These are phyloP conservation scores for Cryptosporidium bovis DNA, from an alignment of 169 alveolate species.

Conservation along the genomic window DNA sequence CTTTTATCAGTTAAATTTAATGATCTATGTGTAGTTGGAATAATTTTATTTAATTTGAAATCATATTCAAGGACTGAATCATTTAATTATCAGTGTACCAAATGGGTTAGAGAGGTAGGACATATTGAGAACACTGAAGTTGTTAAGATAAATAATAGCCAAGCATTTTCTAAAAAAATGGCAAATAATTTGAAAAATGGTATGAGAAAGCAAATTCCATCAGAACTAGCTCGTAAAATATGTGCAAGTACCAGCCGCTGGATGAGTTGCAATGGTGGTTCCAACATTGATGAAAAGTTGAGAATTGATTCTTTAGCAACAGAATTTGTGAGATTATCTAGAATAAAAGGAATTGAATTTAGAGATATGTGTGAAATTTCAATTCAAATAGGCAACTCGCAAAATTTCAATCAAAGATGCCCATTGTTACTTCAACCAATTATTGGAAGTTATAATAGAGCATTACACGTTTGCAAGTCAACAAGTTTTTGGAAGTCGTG, in stretches of 20 bases:
- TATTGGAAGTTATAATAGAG: slow-evolving; percentile 42
- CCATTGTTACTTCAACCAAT: slow-evolving; percentile 58
- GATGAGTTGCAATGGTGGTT: slow-evolving; percentile 68
- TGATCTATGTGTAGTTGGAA: slow-evolving; percentile 61
- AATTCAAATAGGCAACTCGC: slow-evolving; percentile 58
- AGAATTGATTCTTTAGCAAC: slow-evolving; percentile 62
- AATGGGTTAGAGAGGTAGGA: slow-evolving; percentile 70
- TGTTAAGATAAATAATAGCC: neutral
- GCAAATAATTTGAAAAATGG: slow-evolving; percentile 18
- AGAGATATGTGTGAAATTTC: slow-evolving; percentile 72
- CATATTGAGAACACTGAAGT: slow-evolving; percentile 12
- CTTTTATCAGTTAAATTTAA: slow-evolving; percentile 18
- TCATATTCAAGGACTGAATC: slow-evolving; percentile 70
- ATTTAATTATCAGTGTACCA: slow-evolving; percentile 59
- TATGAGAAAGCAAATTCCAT: slow-evolving; percentile 39
- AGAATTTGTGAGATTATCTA: slow-evolving; percentile 49
- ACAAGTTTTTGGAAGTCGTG: slow-evolving; percentile 72
- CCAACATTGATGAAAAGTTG: slow-evolving; percentile 41
- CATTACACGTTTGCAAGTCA: slow-evolving; percentile 49
- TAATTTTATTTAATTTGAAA: slow-evolving; percentile 38
- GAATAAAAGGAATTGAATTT: slow-evolving; percentile 66
- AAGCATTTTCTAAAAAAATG: neutral
- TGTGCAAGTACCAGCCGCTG: slow-evolving; percentile 71
- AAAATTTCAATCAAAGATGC: slow-evolving; percentile 53
- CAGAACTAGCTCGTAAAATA: slow-evolving; percentile 45